Evolutionary conservation across 352 stramenopile species (phyloP).

Genomic region (Halophytophthora batemanensis): DNA sequence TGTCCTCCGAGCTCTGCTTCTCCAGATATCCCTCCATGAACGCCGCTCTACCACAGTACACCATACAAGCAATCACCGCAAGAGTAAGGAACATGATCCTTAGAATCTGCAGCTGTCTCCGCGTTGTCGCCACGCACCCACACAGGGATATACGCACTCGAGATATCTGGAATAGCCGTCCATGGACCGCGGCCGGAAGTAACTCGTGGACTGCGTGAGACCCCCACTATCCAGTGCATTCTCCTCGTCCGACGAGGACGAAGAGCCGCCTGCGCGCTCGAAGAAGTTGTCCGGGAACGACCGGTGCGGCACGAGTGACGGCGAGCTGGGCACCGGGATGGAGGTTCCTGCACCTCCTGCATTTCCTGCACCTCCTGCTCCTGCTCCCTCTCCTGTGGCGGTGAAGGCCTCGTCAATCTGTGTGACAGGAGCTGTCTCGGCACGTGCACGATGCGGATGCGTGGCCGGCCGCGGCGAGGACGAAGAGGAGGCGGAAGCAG

Average conservation of each 20-base stretch:
- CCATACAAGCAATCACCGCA: constrained; percentile 1
- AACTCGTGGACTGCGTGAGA: constrained; percentile 47
- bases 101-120: too few relatives aligned
- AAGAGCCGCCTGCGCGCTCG: constrained; percentile 17
- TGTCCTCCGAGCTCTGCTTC: constrained; percentile 78
- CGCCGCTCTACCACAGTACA: constrained; percentile 35
- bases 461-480: too few relatives aligned
- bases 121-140: too few relatives aligned
- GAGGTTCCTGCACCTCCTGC: too few relatives aligned
- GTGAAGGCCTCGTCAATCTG: constrained; percentile 16
- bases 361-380: too few relatives aligned
- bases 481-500: too few relatives aligned
- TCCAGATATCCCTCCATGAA: constrained; percentile 79
- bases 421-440: constrained; percentile 24
- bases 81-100: not conserved
- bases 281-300: constrained; percentile 30
- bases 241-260: constrained; percentile 24
- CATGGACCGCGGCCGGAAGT: constrained; percentile 59
- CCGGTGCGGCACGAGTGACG: constrained; percentile 5
- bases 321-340: constrained; percentile 9
- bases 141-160: constrained; percentile 29
- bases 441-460: constrained; percentile 24
- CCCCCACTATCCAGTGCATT: constrained; percentile 12
- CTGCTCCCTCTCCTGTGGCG: too few relatives aligned
- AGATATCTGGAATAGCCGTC: constrained; percentile 63